Evolutionary conservation across 1,284 basidiomycete species (phyloP).

Genomic region (Moesziomyces sp.): DNA sequence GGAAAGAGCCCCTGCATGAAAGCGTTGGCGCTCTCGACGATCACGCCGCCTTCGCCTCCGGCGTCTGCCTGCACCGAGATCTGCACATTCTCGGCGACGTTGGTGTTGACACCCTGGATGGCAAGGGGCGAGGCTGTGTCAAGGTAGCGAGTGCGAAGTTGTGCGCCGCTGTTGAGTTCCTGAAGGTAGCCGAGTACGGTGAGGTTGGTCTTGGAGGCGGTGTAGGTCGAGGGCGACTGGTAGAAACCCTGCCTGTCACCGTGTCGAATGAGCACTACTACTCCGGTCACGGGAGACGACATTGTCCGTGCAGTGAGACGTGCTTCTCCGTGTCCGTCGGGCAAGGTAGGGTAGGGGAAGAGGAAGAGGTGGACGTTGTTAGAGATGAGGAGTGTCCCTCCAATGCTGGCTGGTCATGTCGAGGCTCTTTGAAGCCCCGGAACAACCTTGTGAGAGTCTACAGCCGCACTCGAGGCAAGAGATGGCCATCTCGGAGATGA

Average conservation of each 20-base stretch:
- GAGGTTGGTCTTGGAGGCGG: constrained; percentile 77
- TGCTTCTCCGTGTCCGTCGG: no score
- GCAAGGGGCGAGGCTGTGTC: constrained; percentile 70
- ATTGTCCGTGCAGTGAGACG: constrained; percentile 1
- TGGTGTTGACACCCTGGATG: constrained; percentile 74
- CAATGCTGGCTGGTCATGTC: no score
- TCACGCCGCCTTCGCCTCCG: constrained; percentile 82
- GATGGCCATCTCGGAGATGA: neutral
- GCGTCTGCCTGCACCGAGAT: constrained; percentile 68
- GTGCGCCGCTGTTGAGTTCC: constrained; percentile 77
- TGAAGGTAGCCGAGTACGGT: constrained; percentile 82
- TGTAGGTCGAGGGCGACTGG: constrained; percentile 70
- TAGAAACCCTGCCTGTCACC: constrained; percentile 76
- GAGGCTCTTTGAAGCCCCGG: neutral
- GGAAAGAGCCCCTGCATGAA: constrained; percentile 66
- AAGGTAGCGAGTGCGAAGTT: constrained; percentile 79
- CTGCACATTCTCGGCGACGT: constrained; percentile 41
- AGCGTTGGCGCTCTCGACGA: constrained; percentile 76
- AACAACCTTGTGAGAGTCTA: no score
- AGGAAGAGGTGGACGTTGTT: neutral
- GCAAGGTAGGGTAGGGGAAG: no score
- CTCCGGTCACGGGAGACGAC: constrained; percentile 73
- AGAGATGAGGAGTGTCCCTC: neutral
- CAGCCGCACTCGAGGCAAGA: neutral
- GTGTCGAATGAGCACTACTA: constrained; percentile 83